phyloP scores from a whole-genome alignment of 805 yeast genomes.

The Spencermartinsiella europaea region DNA sequence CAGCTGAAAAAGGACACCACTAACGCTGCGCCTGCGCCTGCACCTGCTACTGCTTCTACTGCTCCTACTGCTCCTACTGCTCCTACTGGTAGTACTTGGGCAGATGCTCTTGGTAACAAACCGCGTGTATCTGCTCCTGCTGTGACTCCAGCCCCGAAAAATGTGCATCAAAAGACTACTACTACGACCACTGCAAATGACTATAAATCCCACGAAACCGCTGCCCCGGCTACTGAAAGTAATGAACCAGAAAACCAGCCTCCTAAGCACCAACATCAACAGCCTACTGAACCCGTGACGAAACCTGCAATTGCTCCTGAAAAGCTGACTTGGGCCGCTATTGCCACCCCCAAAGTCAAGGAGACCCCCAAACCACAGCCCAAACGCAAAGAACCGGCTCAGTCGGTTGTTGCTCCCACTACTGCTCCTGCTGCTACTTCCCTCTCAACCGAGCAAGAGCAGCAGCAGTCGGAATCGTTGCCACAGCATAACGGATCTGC shows the following conservation, averaged over 20 bases:
- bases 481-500: constrained; percentile 9
- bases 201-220: not conserved
- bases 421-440: constrained; percentile 13
- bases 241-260: not conserved
- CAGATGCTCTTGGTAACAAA: constrained; percentile 32
- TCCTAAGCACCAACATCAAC: constrained; percentile 17
- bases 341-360: constrained; percentile 10
- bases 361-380: constrained; percentile 2
- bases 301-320: constrained; percentile 13
- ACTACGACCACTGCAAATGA: not conserved
- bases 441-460: constrained; percentile 10
- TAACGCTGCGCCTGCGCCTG: constrained; percentile 1
- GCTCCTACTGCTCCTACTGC: constrained; percentile 6
- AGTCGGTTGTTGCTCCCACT: constrained; percentile 13
- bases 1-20: constrained; percentile 9
- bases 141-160: not conserved
- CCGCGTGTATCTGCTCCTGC: constrained; percentile 14
- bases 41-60: constrained; percentile 3
- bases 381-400: constrained; percentile 6
- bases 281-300: constrained; percentile 6
- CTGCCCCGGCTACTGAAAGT: not conserved
- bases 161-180: not conserved
- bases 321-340: constrained; percentile 9
- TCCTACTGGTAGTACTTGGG: constrained; percentile 28
- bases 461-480: constrained; percentile 11